Evolutionary conservation across 441 rosid species (phyloP).

Genomic region (Syzygium malaccense): DNA sequence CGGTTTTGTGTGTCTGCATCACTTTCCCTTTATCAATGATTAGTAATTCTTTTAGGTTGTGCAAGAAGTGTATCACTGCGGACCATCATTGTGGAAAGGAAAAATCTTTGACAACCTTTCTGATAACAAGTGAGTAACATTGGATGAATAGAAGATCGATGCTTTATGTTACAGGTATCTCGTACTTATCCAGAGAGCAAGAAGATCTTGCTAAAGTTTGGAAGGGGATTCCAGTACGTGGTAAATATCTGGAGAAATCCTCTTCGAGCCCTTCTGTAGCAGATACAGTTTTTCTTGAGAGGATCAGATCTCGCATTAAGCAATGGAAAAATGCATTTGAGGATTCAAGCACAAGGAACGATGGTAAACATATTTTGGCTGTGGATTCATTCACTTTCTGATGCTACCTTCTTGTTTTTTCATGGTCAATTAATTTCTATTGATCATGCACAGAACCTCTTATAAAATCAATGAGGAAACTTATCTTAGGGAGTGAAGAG

Average conservation of each 20-base stretch:
- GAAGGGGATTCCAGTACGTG: slow-evolving; percentile 41
- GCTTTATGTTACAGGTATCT: slow-evolving; percentile 41
- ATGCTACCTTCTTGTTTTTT: background rate
- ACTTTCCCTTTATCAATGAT: background rate
- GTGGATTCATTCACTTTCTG: slow-evolving; percentile 1
- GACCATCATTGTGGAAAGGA: background rate
- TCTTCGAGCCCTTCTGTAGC: slow-evolving; percentile 45
- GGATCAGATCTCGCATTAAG: slow-evolving; percentile 61
- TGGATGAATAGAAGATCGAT: background rate
- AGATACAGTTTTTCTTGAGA: slow-evolving; percentile 57
- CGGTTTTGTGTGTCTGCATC: background rate
- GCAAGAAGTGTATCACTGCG: background rate
- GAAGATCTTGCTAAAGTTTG: slow-evolving; percentile 52
- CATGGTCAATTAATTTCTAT: background rate
- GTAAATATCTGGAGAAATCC: slow-evolving; percentile 19
- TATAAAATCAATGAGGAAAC: slow-evolving; percentile 46
- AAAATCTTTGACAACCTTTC: background rate
- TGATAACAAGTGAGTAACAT: background rate
- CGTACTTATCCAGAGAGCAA: slow-evolving; percentile 79
- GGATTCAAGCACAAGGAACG: slow-evolving; percentile 24
- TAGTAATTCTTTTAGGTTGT: background rate
- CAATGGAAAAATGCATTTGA: slow-evolving; percentile 56
- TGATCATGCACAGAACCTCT: slow-evolving; percentile 37
- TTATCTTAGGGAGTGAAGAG: slow-evolving; percentile 52
- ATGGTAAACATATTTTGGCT: slow-evolving; percentile 34